Conservation (phyloP, 1,284 basidiomycete species). For the Hymenochaete sp. region DNA sequence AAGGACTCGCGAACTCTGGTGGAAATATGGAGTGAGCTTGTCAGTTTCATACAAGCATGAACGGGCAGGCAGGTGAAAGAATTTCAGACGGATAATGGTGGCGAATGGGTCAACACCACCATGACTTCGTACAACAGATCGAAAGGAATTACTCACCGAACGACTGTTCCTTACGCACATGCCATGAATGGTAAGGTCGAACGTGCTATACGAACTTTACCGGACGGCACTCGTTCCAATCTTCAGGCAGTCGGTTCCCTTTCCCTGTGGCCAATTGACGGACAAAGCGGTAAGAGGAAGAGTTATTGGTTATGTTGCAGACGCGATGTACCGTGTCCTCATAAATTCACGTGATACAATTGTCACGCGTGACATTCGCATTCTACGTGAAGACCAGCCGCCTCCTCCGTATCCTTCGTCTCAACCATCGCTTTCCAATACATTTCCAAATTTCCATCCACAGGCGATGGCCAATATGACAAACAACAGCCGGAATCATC, state of each 20-base stretch:
- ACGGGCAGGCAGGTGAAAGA: neutral
- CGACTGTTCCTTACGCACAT: neutral
- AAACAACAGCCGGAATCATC: too few relatives aligned
- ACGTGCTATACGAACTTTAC: neutral
- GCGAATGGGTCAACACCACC: neutral
- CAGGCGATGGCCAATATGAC: too few relatives aligned
- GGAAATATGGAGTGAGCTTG: neutral
- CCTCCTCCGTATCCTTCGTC: too few relatives aligned
- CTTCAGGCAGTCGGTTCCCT: slow-evolving; percentile 15
- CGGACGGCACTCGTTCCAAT: slow-evolving; percentile 15
- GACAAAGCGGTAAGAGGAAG: too few relatives aligned
- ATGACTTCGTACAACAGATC: neutral
- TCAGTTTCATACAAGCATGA: neutral
- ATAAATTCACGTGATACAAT: too few relatives aligned
- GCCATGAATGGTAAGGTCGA: neutral
- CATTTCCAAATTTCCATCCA: too few relatives aligned
- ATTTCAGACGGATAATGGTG: neutral
- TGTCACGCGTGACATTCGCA: too few relatives aligned
- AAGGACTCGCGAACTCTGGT: neutral
- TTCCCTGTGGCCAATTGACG: slow-evolving; percentile 19
- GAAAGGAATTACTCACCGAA: neutral
- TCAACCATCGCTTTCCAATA: too few relatives aligned
- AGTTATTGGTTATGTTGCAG: too few relatives aligned
- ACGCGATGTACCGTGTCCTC: too few relatives aligned
- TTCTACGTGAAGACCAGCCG: too few relatives aligned